Evolutionary conservation across 2,329 filamentous ascomycete genomes (phyloP).

Genomic region (Aureobasidium sp.): DNA sequence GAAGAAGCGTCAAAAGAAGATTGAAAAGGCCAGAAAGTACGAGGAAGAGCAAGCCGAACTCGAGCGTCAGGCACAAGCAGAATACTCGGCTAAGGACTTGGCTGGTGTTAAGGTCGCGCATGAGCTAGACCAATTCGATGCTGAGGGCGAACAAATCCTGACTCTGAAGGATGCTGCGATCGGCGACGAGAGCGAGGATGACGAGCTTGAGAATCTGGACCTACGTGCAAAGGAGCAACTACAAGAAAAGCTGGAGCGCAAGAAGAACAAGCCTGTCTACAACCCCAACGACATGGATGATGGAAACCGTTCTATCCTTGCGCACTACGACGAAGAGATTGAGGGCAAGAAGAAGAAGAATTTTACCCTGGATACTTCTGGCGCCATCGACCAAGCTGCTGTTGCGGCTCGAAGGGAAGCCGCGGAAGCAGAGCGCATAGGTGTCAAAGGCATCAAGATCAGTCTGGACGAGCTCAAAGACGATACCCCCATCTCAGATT

Average conservation of each 20-base stretch:
- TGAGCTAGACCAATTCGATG: slow-evolving; percentile 72
- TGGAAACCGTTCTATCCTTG: slow-evolving; percentile 61
- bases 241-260: slow-evolving; percentile 69
- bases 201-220: slow-evolving; percentile 76
- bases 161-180: slow-evolving; percentile 93
- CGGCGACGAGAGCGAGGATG: slow-evolving; percentile 70
- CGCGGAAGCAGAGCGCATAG: slow-evolving; percentile 45
- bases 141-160: slow-evolving; percentile 72
- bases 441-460: slow-evolving; percentile 61
- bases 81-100: slow-evolving; percentile 80
- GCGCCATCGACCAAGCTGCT: slow-evolving; percentile 59
- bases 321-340: slow-evolving; percentile 95
- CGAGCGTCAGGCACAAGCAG: slow-evolving; percentile 56
- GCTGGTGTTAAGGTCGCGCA: slow-evolving; percentile 90
- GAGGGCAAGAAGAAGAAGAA: slow-evolving; percentile 73
- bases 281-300: slow-evolving; percentile 70
- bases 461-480: slow-evolving; percentile 66
- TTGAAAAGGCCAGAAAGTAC: slow-evolving; percentile 61
- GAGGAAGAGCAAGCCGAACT: slow-evolving; percentile 75
- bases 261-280: slow-evolving; percentile 86
- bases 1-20: slow-evolving; percentile 91
- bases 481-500: slow-evolving; percentile 71
- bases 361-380: slow-evolving; percentile 78
- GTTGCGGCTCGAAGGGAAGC: slow-evolving; percentile 42
- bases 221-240: slow-evolving; percentile 66